phyloP scores from a whole-genome alignment of 2,329 filamentous ascomycete species.

The Epichloe sp. region DNA sequence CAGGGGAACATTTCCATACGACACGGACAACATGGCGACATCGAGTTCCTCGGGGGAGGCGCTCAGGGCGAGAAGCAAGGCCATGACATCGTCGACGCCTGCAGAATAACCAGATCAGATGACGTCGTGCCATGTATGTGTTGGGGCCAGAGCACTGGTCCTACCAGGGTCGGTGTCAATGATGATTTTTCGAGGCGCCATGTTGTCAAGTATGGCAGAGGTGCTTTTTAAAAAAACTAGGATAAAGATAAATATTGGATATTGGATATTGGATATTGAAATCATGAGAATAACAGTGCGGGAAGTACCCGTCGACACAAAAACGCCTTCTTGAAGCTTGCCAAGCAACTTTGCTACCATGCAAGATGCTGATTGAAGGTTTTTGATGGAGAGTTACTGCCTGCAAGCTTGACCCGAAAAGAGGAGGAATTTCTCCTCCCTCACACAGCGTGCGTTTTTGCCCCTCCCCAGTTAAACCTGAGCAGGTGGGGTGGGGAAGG shows the following conservation, averaged over 20 bases:
- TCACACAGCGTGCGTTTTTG: too few species aligned
- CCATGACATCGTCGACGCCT: constrained; percentile 84
- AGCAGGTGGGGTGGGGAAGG: too few species aligned
- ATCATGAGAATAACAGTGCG: neutral
- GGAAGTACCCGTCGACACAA: neutral
- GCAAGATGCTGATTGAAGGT: neutral
- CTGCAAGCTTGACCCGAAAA: too few species aligned
- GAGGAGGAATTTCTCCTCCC: too few species aligned
- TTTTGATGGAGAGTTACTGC: too few species aligned
- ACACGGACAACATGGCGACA: constrained; percentile 72
- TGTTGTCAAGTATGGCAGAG: constrained; percentile 16
- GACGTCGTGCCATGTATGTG: neutral
- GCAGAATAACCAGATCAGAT: neutral
- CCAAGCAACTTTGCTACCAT: neutral
- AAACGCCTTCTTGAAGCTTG: too few species aligned
- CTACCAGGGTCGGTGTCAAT: constrained; percentile 88
- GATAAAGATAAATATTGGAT: neutral
- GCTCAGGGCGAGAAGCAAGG: constrained; percentile 74
- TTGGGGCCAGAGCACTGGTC: constrained; percentile 6
- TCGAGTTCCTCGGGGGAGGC: constrained; percentile 77
- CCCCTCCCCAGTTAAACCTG: too few species aligned
- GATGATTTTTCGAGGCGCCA: constrained; percentile 68
- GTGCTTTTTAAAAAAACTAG: neutral
- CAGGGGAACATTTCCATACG: constrained; percentile 86
- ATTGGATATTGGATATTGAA: neutral